These are phyloP conservation scores for Podosphaera xanthii DNA, from an alignment of 2,329 filamentous ascomycete genomes.

Conservation along the genomic window DNA sequence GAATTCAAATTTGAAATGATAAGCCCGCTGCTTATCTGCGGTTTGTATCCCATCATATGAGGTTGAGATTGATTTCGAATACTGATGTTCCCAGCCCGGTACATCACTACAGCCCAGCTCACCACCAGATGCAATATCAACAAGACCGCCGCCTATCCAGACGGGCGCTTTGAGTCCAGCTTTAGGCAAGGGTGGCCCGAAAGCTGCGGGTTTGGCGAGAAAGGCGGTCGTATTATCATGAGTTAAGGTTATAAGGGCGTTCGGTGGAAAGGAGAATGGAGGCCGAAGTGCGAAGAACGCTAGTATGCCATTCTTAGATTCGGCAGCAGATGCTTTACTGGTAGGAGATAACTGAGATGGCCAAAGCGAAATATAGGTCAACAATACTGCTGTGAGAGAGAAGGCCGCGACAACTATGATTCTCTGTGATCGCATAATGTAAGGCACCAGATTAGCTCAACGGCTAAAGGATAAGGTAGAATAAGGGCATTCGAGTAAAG, in stretches of 20 bases:
- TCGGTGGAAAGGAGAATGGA: slow-evolving; percentile 77
- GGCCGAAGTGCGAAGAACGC: slow-evolving; percentile 48
- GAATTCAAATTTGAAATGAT: no score
- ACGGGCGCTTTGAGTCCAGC: slow-evolving; percentile 69
- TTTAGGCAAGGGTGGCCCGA: slow-evolving; percentile 56
- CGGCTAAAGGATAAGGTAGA: slow-evolving; percentile 6
- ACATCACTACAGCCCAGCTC: slow-evolving; percentile 92
- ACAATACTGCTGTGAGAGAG: slow-evolving; percentile 12
- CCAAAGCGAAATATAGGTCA: slow-evolving; percentile 14
- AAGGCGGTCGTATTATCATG: slow-evolving; percentile 98
- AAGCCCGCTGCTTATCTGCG: no score
- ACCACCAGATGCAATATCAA: slow-evolving; percentile 47
- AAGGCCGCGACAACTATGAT: slow-evolving; percentile 15
- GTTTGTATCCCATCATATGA: no score
- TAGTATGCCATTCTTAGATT: slow-evolving; percentile 21
- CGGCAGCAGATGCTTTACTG: slow-evolving; percentile 6
- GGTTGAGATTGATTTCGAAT: slow-evolving; percentile 7
- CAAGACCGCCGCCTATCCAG: slow-evolving; percentile 85
- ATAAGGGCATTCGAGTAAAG: slow-evolving; percentile 8
- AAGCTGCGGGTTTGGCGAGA: slow-evolving; percentile 75
- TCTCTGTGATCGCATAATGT: slow-evolving; percentile 16
- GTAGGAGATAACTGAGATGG: slow-evolving; percentile 10
- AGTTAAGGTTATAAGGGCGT: slow-evolving; percentile 84
- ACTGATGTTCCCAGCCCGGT: slow-evolving; percentile 51
- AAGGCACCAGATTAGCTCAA: slow-evolving; percentile 11